A percentile compares a stretch with the other conserved stretches of the same genome.
Evolutionary conservation across 768 basidiomycete species (phyloP).

Genomic region (Termitomyces sp.): DNA sequence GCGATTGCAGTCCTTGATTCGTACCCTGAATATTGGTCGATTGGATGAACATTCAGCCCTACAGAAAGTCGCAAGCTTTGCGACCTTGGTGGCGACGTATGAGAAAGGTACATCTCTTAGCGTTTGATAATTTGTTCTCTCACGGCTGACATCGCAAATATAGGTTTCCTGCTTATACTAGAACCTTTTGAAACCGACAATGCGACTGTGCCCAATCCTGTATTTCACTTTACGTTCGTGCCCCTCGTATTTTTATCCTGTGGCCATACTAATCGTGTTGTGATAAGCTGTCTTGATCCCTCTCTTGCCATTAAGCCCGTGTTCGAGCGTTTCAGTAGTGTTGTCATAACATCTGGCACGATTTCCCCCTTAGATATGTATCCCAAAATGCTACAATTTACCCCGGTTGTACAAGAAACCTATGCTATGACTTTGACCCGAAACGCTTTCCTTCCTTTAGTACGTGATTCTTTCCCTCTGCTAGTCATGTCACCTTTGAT

Average conservation of each 20-base stretch:
- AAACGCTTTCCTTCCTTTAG: slow-evolving; percentile 94
- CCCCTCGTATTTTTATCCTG: background rate
- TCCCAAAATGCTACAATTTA: slow-evolving; percentile 98
- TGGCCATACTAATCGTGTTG: slow-evolving; percentile 9
- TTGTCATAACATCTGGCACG: slow-evolving; percentile 98
- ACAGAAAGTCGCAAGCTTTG: slow-evolving; percentile 94
- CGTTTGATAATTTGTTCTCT: background rate
- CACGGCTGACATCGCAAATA: background rate
- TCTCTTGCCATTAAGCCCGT: slow-evolving; percentile 97
- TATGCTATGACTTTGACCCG: slow-evolving; percentile 97
- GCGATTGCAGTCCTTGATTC: slow-evolving; percentile 87
- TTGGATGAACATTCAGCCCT: slow-evolving; percentile 89
- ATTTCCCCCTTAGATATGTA: slow-evolving; percentile 99
- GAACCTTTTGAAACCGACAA: slow-evolving; percentile 99
- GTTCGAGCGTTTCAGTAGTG: slow-evolving; percentile 96
- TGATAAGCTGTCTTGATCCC: slow-evolving; percentile 86
- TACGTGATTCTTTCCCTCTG: slow-evolving; percentile 26
- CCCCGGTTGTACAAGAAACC: slow-evolving; percentile 92
- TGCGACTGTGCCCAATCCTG: slow-evolving; percentile 96
- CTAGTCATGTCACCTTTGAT: background rate
- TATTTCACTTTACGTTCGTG: slow-evolving; percentile 93
- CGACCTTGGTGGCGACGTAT: slow-evolving; percentile 95
- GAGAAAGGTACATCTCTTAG: slow-evolving; percentile 66
- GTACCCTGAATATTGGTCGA: slow-evolving; percentile 83
- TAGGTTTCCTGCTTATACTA: slow-evolving; percentile 93